Evolutionary conservation across 2,329 filamentous ascomycete species (phyloP), one percentile per base, ranked within the genome.

Genomic region (Uncinocarpus reesii): DNA sequence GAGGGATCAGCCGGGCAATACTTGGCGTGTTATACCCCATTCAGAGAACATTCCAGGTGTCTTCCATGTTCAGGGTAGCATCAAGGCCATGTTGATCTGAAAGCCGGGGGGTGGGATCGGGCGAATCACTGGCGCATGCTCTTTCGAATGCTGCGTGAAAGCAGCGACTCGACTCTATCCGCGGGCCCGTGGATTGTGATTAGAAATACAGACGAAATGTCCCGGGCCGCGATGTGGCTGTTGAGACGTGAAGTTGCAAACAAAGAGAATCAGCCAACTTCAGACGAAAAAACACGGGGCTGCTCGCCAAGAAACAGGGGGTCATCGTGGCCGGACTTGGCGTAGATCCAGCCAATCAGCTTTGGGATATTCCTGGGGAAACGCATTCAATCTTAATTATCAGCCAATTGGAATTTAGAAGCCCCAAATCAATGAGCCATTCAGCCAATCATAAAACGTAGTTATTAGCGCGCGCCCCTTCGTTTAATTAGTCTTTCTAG

Each of bases 401-500:
- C n/a, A 21, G 16, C 40, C 40, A 42, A 42, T 42, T 8, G 32
- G 1, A 3, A 16, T 13, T 8, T 5, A 6, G 3, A 6, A 6
- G 8, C 7, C 11, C 28, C 20, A 10, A 29, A 24, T 8, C 2
- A 32, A 28, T 29, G 2, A 15, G 6, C n/a, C n/a, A 5, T 8
- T 3, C 4, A 13, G 18, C 41, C 29, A 43, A 43, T 43, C 26
- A 43, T 3, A 23, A n/a, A 8, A 23, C 11, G 2, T 7, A 20
- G 2, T 31, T 31, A 13, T 20, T 31, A 10, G 29, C 20, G 40
- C 10, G 7, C 18, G 16, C 29, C 28, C 28, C 28, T 24, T 23
- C 41, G 18, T 43, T 43, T 34, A 34, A 43, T 24, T 32, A 43
- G 29, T 8, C 24, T 32, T 32, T 43, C 41, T 43, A 43, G 41